Percentiles rank a stretch among this genome's conserved stretches.
These are phyloP conservation scores for Mycena indigotica DNA, from an alignment of 768 basidiomycete species.

Conservation along the genomic window DNA sequence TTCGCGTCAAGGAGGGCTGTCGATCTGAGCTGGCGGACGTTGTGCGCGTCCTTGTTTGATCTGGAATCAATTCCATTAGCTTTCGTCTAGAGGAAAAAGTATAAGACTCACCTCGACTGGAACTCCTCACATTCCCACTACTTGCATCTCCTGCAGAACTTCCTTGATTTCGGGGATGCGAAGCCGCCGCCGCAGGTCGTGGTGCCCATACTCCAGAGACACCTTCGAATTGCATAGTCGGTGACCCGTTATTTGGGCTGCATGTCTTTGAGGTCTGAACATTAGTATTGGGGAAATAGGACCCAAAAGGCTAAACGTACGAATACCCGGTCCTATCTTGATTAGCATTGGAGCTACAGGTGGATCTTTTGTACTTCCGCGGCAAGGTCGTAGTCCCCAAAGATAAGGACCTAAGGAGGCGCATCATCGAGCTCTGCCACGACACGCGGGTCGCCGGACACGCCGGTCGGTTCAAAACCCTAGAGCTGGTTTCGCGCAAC, in stretches of 20 bases:
- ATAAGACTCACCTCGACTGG: not conserved
- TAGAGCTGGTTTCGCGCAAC: too few relatives aligned
- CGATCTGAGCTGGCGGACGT: not conserved
- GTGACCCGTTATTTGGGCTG: constrained; percentile 1
- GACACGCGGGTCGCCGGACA: too few relatives aligned
- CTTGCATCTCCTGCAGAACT: not conserved
- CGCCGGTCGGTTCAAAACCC: too few relatives aligned
- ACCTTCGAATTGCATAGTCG: constrained; percentile 20
- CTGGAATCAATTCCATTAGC: too few relatives aligned
- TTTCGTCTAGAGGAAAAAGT: not conserved
- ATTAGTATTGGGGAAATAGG: not conserved
- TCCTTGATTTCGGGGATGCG: not conserved
- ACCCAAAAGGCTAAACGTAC: not conserved
- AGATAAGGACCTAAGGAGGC: too few relatives aligned
- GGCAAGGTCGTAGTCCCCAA: too few relatives aligned
- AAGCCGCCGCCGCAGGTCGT: constrained; percentile 18
- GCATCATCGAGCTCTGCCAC: too few relatives aligned
- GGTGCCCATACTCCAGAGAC: constrained; percentile 21
- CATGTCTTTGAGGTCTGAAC: not conserved
- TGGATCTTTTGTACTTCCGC: too few relatives aligned
- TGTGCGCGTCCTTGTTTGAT: not conserved
- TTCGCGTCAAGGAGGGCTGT: not conserved
- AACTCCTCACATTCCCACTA: not conserved
- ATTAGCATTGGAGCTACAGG: too few relatives aligned
- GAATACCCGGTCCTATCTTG: not conserved